Percentiles rank a stretch among this genome's conserved stretches.
Conservation (phyloP, 2,329 filamentous ascomycete genomes). For the Monilinia aucupariae region DNA sequence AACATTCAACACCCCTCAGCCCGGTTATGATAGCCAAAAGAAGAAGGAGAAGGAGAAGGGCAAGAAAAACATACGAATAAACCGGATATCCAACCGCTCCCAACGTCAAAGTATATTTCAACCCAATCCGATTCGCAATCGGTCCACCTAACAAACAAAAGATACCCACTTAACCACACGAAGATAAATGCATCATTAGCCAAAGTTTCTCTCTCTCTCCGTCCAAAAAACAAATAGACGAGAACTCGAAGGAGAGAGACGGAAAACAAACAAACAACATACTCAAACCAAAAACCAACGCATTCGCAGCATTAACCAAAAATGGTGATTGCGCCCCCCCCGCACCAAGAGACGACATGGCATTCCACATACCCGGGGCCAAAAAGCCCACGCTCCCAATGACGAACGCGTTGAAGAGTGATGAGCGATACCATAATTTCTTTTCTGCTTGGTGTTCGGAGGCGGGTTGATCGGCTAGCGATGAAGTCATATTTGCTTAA, state of each 20-base stretch:
- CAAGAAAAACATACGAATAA: constrained; percentile 30
- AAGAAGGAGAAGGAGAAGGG: too few relatives aligned
- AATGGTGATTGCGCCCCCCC: constrained; percentile 45
- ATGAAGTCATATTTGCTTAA: not conserved
- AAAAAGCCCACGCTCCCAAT: constrained; percentile 39
- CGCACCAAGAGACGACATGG: constrained; percentile 40
- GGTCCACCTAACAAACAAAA: not conserved
- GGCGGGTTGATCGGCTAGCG: not conserved
- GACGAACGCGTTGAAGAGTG: constrained; percentile 40
- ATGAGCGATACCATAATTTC: not conserved
- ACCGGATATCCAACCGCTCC: constrained; percentile 40
- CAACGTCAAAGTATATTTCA: constrained; percentile 26
- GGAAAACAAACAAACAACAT: too few relatives aligned
- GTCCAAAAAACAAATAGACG: constrained; percentile 37
- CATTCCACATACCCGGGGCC: constrained; percentile 40
- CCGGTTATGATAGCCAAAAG: not conserved
- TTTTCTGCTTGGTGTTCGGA: not conserved
- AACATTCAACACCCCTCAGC: not conserved
- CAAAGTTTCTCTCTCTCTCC: too few relatives aligned
- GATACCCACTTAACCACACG: constrained; percentile 35
- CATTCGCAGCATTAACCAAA: constrained; percentile 43
- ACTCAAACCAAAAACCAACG: constrained; percentile 39
- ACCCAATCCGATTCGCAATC: constrained; percentile 5
- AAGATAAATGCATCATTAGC: constrained; percentile 36
- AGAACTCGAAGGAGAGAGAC: too few relatives aligned